Conservation (phyloP, 306 rosid genomes). For the Quercus alba region DNA sequence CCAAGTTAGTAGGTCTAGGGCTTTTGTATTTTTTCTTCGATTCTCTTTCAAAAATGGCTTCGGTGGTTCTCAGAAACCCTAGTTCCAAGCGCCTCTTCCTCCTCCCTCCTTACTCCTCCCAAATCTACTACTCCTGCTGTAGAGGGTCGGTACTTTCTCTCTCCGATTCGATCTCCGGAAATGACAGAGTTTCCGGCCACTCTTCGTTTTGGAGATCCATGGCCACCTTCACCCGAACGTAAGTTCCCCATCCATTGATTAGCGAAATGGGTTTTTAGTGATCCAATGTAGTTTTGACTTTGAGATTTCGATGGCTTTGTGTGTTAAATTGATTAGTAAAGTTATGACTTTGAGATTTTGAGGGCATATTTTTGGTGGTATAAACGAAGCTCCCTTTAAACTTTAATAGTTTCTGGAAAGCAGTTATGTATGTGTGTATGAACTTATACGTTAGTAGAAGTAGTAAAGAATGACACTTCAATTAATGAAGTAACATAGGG, state of each 20-base stretch:
- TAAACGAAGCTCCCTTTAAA: not conserved
- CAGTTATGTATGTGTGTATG: too few species aligned
- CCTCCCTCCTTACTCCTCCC: conserved; percentile 42
- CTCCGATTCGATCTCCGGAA: conserved; percentile 31
- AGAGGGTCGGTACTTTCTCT: conserved; percentile 42
- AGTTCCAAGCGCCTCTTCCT: conserved; percentile 48
- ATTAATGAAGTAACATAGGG: too few species aligned
- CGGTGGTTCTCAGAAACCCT: conserved; percentile 55
- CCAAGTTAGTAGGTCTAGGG: not conserved
- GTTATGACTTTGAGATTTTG: not conserved
- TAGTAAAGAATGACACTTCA: too few species aligned
- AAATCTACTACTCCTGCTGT: conserved; percentile 47
- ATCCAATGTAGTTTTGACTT: not conserved
- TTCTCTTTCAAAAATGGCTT: conserved; percentile 50
- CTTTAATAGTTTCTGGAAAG: not conserved
- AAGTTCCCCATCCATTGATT: conserved; percentile 1
- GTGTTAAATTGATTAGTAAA: not conserved
- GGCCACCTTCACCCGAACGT: conserved; percentile 91
- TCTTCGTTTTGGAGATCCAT: conserved; percentile 72
- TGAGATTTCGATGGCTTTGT: not conserved
- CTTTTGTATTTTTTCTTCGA: not conserved
- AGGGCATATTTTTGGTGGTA: not conserved
- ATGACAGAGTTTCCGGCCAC: conserved; percentile 42
- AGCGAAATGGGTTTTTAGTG: too few species aligned
- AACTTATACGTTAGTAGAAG: too few species aligned